Evolutionary conservation across 495 filamentous ascomycete species (phyloP).

Genomic region (Amphirosellinia nigrospora): DNA sequence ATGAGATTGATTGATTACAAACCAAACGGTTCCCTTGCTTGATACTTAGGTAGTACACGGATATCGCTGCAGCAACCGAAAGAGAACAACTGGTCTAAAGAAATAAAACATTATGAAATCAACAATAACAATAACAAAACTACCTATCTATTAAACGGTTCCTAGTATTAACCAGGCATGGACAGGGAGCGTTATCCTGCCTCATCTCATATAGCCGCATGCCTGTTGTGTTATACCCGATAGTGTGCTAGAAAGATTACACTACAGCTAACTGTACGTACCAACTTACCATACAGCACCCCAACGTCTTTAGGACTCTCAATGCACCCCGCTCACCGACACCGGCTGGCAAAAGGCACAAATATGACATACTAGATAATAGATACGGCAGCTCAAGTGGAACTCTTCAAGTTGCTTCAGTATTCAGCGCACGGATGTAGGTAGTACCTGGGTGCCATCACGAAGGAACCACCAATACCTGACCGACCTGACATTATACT

Average conservation of each 20-base stretch:
- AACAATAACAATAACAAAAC: neutral
- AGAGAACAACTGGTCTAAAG: neutral
- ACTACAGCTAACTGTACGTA: neutral
- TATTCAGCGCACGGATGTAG: neutral
- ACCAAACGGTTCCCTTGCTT: neutral
- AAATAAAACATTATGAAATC: neutral
- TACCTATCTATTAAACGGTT: neutral
- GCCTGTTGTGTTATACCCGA: too few relatives aligned
- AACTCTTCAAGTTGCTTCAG: neutral
- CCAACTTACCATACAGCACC: neutral
- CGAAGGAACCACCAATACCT: neutral
- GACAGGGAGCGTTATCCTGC: slow-evolving; percentile 9
- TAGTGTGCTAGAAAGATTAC: neutral
- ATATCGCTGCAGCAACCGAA: neutral
- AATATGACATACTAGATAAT: neutral
- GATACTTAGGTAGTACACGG: neutral
- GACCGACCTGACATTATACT: neutral
- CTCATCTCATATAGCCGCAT: slow-evolving; percentile 2
- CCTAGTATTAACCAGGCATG: neutral
- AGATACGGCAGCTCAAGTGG: neutral
- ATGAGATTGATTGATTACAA: neutral
- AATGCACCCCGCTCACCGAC: slow-evolving; percentile 20
- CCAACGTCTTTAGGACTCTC: neutral
- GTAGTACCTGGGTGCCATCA: neutral
- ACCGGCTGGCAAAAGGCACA: slow-evolving; percentile 16